Conservation (phyloP, 805 yeast genomes). For the Ogataea nonfermentans region DNA sequence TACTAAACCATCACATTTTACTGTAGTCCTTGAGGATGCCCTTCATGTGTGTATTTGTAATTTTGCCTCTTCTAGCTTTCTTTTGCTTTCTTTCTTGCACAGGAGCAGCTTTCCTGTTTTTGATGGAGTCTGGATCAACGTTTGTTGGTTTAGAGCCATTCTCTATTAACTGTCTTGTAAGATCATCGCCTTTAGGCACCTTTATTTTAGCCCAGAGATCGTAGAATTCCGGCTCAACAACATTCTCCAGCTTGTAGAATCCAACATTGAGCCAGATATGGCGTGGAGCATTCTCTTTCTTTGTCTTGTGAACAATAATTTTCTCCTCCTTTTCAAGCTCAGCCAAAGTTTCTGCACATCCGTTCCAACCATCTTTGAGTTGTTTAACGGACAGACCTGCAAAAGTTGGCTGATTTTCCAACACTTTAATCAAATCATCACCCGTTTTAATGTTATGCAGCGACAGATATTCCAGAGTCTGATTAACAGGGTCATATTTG, state of each 20-base stretch:
- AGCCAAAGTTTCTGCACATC: slow-evolving; percentile 74
- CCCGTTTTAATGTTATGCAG: slow-evolving; percentile 82
- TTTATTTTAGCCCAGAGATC: slow-evolving; percentile 76
- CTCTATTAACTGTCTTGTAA: slow-evolving; percentile 73
- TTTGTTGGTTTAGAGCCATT: slow-evolving; percentile 95
- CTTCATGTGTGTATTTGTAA: slow-evolving; percentile 95
- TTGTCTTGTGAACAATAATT: slow-evolving; percentile 80
- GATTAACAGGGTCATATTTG: slow-evolving; percentile 55
- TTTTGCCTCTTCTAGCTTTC: slow-evolving; percentile 89
- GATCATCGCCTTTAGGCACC: slow-evolving; percentile 77
- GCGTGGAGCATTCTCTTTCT: slow-evolving; percentile 92
- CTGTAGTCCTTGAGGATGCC: slow-evolving; percentile 87
- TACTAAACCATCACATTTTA: slow-evolving; percentile 2
- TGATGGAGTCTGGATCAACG: slow-evolving; percentile 94
- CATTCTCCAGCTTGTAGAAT: slow-evolving; percentile 50
- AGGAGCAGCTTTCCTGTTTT: slow-evolving; percentile 54
- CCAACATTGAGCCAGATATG: slow-evolving; percentile 84
- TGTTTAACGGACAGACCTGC: slow-evolving; percentile 80
- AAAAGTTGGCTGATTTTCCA: slow-evolving; percentile 80
- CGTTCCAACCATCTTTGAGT: slow-evolving; percentile 90
- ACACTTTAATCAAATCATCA: slow-evolving; percentile 69
- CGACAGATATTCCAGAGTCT: slow-evolving; percentile 82
- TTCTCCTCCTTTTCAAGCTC: slow-evolving; percentile 75
- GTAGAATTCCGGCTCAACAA: slow-evolving; percentile 78
- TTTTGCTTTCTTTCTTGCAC: slow-evolving; percentile 73